Evolutionary conservation across 345 rosid genomes (phyloP).

Genomic region (Mercurialis annua): DNA sequence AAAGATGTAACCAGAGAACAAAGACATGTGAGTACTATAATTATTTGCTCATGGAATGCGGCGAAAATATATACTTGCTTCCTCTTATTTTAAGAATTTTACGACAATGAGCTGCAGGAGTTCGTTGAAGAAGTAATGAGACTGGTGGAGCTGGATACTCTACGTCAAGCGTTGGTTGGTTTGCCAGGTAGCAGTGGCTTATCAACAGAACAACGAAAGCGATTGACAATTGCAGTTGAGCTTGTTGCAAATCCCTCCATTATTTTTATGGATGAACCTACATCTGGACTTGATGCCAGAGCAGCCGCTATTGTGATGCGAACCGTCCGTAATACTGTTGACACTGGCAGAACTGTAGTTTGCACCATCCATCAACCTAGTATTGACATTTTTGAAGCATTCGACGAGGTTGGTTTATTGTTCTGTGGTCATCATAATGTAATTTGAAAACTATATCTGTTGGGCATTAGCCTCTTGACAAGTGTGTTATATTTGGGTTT

Average conservation of each 20-base stretch:
- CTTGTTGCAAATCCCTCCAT: conserved; percentile 94
- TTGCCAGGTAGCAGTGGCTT: conserved; percentile 80
- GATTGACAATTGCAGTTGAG: conserved; percentile 92
- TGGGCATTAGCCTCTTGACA: conserved; percentile 8
- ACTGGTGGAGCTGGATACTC: conserved; percentile 72
- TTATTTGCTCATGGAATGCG: neutral
- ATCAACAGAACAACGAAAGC: conserved; percentile 92
- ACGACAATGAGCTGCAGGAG: conserved; percentile 46
- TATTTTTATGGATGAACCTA: conserved; percentile 95
- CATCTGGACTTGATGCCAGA: conserved; percentile 94
- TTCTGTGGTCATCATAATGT: neutral
- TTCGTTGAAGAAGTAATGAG: conserved; percentile 94
- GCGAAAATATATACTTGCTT: neutral
- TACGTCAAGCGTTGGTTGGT: conserved; percentile 79
- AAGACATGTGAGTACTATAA: conserved; percentile 42
- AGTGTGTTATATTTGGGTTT: neutral
- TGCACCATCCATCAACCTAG: conserved; percentile 96
- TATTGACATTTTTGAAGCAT: conserved; percentile 90
- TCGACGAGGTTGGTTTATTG: conserved; percentile 64
- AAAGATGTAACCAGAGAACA: conserved; percentile 65
- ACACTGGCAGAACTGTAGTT: conserved; percentile 92
- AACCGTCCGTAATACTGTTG: conserved; percentile 91
- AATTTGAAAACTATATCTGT: conserved; percentile 8
- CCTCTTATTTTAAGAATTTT: conserved; percentile 7
- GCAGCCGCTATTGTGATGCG: conserved; percentile 99